Percentiles rank a stretch among this genome's conserved stretches.
phyloP scores from a whole-genome alignment of 2,329 filamentous ascomycete species.

The Macrophomina tecta region DNA sequence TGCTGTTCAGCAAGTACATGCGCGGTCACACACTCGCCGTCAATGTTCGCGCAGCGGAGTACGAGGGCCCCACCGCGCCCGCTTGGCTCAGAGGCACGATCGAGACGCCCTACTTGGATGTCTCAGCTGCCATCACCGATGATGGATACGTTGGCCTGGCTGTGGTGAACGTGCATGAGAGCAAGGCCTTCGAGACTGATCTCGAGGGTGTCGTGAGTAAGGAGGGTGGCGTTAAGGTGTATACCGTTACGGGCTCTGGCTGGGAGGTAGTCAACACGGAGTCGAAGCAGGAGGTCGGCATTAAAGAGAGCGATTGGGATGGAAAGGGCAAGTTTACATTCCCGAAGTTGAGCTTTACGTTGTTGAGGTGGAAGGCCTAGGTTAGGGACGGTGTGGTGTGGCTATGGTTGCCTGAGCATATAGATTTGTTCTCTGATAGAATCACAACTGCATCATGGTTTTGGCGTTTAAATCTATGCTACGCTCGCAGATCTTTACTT shows the following conservation, averaged over 20 bases:
- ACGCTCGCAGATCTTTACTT: too few relatives aligned
- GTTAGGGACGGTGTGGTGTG: neutral
- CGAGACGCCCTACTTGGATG: conserved; percentile 74
- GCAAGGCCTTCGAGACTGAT: conserved; percentile 63
- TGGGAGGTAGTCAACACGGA: conserved; percentile 68
- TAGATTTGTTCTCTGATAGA: conserved; percentile 2
- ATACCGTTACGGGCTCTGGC: conserved; percentile 64
- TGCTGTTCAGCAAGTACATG: conserved; percentile 75
- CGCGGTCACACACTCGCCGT: conserved; percentile 71
- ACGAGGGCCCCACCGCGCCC: conserved; percentile 70
- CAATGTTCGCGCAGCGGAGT: conserved; percentile 68
- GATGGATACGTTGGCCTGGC: conserved; percentile 69
- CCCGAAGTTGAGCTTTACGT: conserved; percentile 71
- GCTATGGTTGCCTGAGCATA: neutral
- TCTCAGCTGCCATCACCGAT: conserved; percentile 65
- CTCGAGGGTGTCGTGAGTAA: conserved; percentile 59
- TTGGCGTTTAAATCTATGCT: too few relatives aligned
- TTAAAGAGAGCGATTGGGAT: conserved; percentile 68
- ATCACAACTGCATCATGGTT: neutral
- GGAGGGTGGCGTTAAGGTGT: conserved; percentile 62
- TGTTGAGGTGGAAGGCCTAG: conserved; percentile 62
- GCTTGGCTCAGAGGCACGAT: conserved; percentile 69
- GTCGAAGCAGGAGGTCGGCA: conserved; percentile 65
- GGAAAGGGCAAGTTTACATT: conserved; percentile 68
- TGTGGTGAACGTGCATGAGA: conserved; percentile 74